Evolutionary conservation across 495 filamentous ascomycete species (phyloP).

Genomic region (Rusavskia elegans): DNA sequence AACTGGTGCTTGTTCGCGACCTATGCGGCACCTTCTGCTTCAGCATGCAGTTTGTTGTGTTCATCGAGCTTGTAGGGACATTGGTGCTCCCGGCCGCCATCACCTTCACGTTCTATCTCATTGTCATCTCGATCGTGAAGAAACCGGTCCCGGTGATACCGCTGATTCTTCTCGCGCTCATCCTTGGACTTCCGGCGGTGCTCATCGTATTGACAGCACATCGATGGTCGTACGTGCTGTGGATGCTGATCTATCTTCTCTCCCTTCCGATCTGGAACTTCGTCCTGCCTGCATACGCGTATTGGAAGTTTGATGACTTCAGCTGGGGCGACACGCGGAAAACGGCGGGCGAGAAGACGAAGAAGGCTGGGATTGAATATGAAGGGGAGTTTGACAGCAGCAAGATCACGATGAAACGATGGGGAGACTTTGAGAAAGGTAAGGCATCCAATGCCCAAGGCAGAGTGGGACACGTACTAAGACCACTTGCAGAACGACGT

Average conservation of each 20-base stretch:
- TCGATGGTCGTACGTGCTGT: constrained; percentile 78
- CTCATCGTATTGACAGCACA: constrained; percentile 95
- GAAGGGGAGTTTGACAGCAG: constrained; percentile 96
- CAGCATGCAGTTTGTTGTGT: constrained; percentile 98
- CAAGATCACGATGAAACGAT: constrained; percentile 97
- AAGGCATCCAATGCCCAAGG: background rate
- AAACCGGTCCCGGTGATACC: constrained; percentile 86
- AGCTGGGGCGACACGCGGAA: constrained; percentile 98
- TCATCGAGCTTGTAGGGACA: constrained; percentile 89
- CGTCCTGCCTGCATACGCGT: constrained; percentile 83
- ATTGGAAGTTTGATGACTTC: constrained; percentile 99
- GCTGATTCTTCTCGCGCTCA: constrained; percentile 74
- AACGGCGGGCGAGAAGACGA: constrained; percentile 77
- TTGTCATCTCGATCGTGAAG: constrained; percentile 71
- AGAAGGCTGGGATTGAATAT: constrained; percentile 58
- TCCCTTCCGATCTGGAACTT: constrained; percentile 98
- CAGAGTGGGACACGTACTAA: too few species aligned
- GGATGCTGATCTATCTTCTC: constrained; percentile 92
- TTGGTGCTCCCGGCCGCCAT: constrained; percentile 92
- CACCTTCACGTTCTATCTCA: constrained; percentile 89
- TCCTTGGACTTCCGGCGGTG: constrained; percentile 84
- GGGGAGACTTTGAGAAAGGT: constrained; percentile 91
- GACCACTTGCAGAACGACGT: constrained; percentile 19
- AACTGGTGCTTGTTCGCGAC: constrained; percentile 87
- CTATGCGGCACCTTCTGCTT: constrained; percentile 99